These are phyloP conservation scores for Ganoderma meredithae DNA, from an alignment of 1,284 basidiomycete genomes.

Conservation along the genomic window DNA sequence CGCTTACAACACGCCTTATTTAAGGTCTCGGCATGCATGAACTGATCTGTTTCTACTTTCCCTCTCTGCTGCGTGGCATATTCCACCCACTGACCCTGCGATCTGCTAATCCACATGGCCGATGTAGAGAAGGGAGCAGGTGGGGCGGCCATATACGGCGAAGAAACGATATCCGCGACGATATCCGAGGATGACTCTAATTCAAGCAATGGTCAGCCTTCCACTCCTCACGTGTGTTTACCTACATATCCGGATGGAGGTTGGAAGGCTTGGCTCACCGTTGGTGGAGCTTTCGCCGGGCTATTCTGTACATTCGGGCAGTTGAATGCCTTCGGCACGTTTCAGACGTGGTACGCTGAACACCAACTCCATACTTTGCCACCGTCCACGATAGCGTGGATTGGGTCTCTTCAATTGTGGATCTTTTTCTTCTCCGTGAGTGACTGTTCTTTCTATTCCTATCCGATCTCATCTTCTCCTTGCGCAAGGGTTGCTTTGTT, in stretches of 20 bases:
- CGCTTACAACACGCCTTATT: slow-evolving; percentile 2
- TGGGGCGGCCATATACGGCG: background rate
- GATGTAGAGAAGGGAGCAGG: slow-evolving; percentile 16
- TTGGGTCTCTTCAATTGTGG: slow-evolving; percentile 50
- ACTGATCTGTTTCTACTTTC: background rate
- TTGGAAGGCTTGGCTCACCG: slow-evolving; percentile 43
- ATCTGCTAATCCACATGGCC: slow-evolving; percentile 10
- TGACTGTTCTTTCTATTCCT: slow-evolving; percentile 3
- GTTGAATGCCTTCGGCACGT: slow-evolving; percentile 43
- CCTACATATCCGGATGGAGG: slow-evolving; percentile 41
- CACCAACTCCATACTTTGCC: slow-evolving; percentile 43
- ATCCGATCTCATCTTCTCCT: background rate
- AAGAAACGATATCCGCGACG: slow-evolving; percentile 9
- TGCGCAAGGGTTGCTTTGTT: slow-evolving; percentile 27
- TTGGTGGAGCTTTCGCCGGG: slow-evolving; percentile 39
- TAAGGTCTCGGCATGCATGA: slow-evolving; percentile 2
- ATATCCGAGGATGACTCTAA: background rate
- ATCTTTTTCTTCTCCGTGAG: slow-evolving; percentile 45
- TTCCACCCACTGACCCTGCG: background rate
- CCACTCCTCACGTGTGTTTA: background rate
- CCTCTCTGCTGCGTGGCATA: slow-evolving; percentile 3
- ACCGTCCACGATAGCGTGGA: slow-evolving; percentile 51
- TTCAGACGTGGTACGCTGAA: slow-evolving; percentile 49
- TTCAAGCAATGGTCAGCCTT: slow-evolving; percentile 3
- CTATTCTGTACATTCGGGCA: slow-evolving; percentile 43